phyloP scores from a whole-genome alignment of 208 protist genomes.

The Leishmania tarentolae region DNA sequence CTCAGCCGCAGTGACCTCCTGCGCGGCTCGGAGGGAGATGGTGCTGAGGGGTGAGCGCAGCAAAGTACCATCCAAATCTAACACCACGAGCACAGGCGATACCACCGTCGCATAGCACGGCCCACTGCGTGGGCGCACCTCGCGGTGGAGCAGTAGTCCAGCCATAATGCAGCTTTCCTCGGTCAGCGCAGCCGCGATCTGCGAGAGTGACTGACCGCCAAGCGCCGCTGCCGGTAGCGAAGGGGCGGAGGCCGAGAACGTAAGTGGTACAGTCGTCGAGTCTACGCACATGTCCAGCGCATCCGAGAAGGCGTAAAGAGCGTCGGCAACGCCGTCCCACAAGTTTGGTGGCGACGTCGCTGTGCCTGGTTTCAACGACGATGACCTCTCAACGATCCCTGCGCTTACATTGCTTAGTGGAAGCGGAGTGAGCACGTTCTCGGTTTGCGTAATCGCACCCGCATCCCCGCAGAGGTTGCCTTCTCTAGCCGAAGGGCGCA shows the following conservation, averaged over 20 bases:
- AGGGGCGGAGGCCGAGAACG: not conserved
- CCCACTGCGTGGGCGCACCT: slow-evolving; percentile 19
- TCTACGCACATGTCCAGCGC: slow-evolving; percentile 10
- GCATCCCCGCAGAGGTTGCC: not conserved
- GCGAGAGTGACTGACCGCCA: not conserved
- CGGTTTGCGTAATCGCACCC: not conserved
- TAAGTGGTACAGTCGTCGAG: not conserved
- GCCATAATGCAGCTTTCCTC: slow-evolving; percentile 29
- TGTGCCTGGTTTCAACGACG: not conserved
- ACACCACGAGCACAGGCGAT: slow-evolving; percentile 39
- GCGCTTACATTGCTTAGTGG: not conserved
- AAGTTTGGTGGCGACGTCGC: not conserved
- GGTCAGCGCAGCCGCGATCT: not conserved
- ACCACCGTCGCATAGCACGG: slow-evolving; percentile 33
- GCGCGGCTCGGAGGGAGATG: slow-evolving; percentile 6
- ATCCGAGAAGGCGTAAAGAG: slow-evolving; percentile 6
- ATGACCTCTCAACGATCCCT: not conserved
- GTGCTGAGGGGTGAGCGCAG: slow-evolving; percentile 33
- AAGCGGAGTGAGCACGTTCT: too few species aligned
- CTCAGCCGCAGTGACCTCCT: not conserved
- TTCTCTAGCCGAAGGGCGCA: not conserved
- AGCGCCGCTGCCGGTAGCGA: not conserved
- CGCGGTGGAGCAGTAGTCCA: slow-evolving; percentile 18
- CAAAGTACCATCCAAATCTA: slow-evolving; percentile 48
- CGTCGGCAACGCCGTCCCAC: slow-evolving; percentile 5